Conservation (phyloP, 2,329 filamentous ascomycete species). For the Furcasterigmium furcatum region DNA sequence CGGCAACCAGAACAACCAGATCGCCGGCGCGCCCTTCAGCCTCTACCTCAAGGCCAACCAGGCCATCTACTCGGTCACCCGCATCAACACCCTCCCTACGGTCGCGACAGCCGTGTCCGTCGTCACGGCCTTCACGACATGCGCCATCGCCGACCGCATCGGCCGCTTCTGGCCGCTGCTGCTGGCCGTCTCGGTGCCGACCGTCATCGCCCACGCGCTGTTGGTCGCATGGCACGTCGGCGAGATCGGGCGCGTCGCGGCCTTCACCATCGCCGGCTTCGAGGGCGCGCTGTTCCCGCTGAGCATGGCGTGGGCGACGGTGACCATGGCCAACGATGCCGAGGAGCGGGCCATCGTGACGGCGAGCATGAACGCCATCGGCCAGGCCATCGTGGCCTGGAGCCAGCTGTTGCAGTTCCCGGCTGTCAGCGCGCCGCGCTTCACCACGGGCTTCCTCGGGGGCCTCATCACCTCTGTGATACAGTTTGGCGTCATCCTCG, state of each 20-base stretch:
- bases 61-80: slow-evolving; percentile 30
- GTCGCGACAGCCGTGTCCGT: slow-evolving; percentile 33
- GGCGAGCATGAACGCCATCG: slow-evolving; percentile 39
- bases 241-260: slow-evolving; percentile 29
- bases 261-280: slow-evolving; percentile 32
- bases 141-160: slow-evolving; percentile 26
- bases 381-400: slow-evolving; percentile 35
- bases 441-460: slow-evolving; percentile 22
- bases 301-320: slow-evolving; percentile 35
- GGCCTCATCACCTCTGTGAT: slow-evolving; percentile 26
- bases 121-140: slow-evolving; percentile 26
- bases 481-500: slow-evolving; percentile 19
- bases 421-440: slow-evolving; percentile 28
- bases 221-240: slow-evolving; percentile 32
- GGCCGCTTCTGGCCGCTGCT: slow-evolving; percentile 30
- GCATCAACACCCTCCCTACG: slow-evolving; percentile 37
- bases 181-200: slow-evolving; percentile 24
- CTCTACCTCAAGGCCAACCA: slow-evolving; percentile 34
- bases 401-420: slow-evolving; percentile 34
- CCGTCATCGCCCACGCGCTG: slow-evolving; percentile 25
- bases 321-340: slow-evolving; percentile 30
- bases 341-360: slow-evolving; percentile 37
- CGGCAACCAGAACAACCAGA: slow-evolving; percentile 31
- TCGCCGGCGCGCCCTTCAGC: slow-evolving; percentile 29
- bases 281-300: slow-evolving; percentile 28